Base-by-base conservation (phyloP, 2,329 filamentous ascomycete species). In the Ampelomyces quisqualis region DNA sequence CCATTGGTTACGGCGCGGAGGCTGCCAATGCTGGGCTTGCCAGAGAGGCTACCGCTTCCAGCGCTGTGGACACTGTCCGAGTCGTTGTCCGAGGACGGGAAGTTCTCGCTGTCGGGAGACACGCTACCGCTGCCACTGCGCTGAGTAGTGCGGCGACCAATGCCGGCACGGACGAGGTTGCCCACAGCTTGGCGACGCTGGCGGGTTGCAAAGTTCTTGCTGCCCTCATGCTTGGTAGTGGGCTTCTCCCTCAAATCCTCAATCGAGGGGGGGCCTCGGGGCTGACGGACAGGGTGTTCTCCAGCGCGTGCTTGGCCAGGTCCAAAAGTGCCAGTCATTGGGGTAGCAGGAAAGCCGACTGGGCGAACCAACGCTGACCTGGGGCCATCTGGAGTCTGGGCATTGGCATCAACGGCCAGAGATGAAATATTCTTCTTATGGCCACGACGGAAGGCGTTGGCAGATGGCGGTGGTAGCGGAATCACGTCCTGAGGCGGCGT, bases 131-230 rank as follows among this genome's bases (percentile, higher is more conserved):
- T 74, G 66, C 83, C 85, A 49, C 81, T 77, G 49, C 85, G 87
- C 43, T 79, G 76, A 45, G 74, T 79, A 41, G 90, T 79, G 41
- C 91, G 88, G 45, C 93, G 87, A 62, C 90, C 88, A 49, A 93
- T 79, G 11, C 91, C 90, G 38, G 91, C 91, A 52, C 88, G 87
- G 47, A 96, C 88, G 34, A 98, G 80, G 65, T 90, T 96, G 73
- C 90, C 84, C 30, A 98, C 84, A 18, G 93, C 93, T 58, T 87
- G 90, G 51, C 91, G 89, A 45, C 93, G 89, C 61, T 94, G 90
- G 47, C 93, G 90, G 40, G 90, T 84, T 8, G 87, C 86, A 71
- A 98, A 98, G 75, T 98, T 98, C 81, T 96, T 77, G 82, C 91
- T 96, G 17, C 91, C 93, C 68, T 97, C 91, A 51, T 91, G 82